Conservation (phyloP, 1,139 yeast species). For the Nadsonia commutata region DNA sequence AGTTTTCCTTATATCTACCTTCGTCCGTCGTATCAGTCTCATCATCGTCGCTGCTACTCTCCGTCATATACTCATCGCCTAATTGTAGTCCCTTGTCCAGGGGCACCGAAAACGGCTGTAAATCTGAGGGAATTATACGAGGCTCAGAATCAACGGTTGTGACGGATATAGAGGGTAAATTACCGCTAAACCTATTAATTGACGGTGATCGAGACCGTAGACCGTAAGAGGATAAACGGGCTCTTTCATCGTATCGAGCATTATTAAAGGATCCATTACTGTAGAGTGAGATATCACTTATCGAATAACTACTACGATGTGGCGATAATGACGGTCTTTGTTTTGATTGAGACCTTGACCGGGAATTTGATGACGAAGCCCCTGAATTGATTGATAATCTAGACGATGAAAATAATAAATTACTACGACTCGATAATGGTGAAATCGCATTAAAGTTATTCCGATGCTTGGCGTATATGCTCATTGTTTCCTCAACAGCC, state of each 20-base stretch:
- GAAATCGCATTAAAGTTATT: slow-evolving; percentile 12
- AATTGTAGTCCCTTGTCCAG: background rate
- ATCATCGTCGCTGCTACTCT: slow-evolving; percentile 1
- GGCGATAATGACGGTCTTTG: no score
- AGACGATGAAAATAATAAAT: slow-evolving; percentile 9
- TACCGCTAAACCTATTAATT: no score
- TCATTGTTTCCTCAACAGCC: slow-evolving; percentile 10
- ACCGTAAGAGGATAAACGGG: background rate
- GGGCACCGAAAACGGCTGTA: slow-evolving; percentile 1
- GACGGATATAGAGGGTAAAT: no score
- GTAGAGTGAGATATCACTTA: slow-evolving; percentile 1
- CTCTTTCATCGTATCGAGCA: slow-evolving; percentile 6
- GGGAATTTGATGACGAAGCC: slow-evolving; percentile 8
- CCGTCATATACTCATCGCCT: slow-evolving; percentile 6
- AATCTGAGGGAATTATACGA: slow-evolving; percentile 2
- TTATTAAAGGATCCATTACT: slow-evolving; percentile 2
- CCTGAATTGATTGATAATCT: slow-evolving; percentile 9
- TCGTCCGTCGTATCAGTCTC: slow-evolving; percentile 1
- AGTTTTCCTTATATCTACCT: background rate
- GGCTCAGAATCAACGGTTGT: no score
- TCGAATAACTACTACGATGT: slow-evolving; percentile 2
- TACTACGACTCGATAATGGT: slow-evolving; percentile 14
- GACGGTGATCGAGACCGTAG: background rate
- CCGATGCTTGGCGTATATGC: slow-evolving; percentile 11
- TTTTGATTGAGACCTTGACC: slow-evolving; percentile 5